A percentile compares a stretch with the other conserved stretches of the same genome.
Evolutionary conservation across 2,329 filamentous ascomycete species (phyloP).

Genomic region (Botrytis tulipae): DNA sequence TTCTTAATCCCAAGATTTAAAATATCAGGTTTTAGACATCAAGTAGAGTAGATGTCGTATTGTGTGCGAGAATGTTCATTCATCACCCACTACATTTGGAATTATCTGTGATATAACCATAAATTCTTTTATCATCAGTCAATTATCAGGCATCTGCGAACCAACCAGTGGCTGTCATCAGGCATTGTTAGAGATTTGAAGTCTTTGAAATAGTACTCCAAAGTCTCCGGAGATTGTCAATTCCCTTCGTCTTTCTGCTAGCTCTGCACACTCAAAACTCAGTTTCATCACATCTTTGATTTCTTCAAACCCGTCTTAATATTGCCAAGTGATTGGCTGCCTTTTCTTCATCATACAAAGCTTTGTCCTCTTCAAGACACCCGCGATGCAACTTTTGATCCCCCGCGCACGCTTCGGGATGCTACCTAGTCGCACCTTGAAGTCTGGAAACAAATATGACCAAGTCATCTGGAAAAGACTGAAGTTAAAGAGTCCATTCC

Average conservation of each 20-base stretch:
- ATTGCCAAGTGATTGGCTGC: not conserved
- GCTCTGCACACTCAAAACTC: not conserved
- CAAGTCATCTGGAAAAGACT: constrained; percentile 71
- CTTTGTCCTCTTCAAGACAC: constrained; percentile 73
- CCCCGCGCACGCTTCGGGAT: constrained; percentile 70
- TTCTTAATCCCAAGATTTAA: not conserved
- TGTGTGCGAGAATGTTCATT: not conserved
- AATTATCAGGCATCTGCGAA: not conserved
- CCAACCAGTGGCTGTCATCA: not conserved
- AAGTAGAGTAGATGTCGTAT: not conserved
- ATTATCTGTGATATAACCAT: too few species aligned
- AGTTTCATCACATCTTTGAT: not conserved
- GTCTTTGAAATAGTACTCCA: not conserved
- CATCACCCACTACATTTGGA: too few species aligned
- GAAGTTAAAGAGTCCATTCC: constrained; percentile 75
- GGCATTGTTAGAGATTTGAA: not conserved
- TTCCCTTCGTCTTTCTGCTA: not conserved
- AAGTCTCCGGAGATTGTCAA: not conserved
- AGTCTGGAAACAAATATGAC: constrained; percentile 91
- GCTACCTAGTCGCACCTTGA: constrained; percentile 72
- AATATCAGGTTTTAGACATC: not conserved
- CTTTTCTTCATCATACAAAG: constrained; percentile 75
- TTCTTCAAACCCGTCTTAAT: not conserved
- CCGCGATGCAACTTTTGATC: constrained; percentile 69
- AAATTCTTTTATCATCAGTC: not conserved